Evolutionary conservation across 1,284 basidiomycete species (phyloP).

Genomic region (Trichosporon sp.): DNA sequence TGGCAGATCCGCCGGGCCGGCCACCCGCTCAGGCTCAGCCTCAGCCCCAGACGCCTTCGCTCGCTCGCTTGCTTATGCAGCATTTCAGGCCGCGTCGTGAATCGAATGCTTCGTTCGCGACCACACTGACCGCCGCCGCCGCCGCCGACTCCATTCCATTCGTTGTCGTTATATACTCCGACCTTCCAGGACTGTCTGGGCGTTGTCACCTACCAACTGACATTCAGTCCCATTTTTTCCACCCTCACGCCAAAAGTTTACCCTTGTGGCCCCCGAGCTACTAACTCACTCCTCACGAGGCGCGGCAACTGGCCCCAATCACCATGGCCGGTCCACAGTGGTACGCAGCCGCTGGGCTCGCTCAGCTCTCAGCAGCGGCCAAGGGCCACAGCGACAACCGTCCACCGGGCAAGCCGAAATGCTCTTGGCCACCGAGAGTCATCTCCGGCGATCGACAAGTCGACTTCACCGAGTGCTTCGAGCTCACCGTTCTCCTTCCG

Average conservation of each 20-base stretch:
- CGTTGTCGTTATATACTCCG: not conserved
- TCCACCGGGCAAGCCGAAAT: conserved; percentile 13
- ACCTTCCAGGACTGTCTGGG: not conserved
- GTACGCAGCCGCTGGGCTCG: conserved; percentile 8
- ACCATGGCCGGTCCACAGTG: conserved; percentile 14
- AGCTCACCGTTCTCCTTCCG: conserved; percentile 62
- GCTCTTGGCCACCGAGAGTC: conserved; percentile 35
- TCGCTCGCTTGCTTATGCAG: not conserved
- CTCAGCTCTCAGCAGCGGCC: conserved; percentile 1
- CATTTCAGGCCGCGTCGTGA: not conserved
- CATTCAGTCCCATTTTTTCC: not conserved
- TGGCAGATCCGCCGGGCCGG: not conserved
- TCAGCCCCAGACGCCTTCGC: not conserved
- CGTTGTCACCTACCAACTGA: not conserved
- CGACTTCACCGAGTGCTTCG: conserved; percentile 78
- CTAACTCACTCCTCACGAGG: not conserved
- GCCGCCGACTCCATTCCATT: not conserved
- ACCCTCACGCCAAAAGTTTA: not conserved
- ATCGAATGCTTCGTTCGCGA: not conserved
- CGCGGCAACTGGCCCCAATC: not conserved
- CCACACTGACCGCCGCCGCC: not conserved
- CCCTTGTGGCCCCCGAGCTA: not conserved
- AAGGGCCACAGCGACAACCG: not conserved
- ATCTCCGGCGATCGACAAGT: conserved; percentile 60
- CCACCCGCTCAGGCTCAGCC: too few species aligned